Evolutionary conservation across 768 basidiomycete genomes (phyloP).

Genomic region (Tricholoma furcatifolium): DNA sequence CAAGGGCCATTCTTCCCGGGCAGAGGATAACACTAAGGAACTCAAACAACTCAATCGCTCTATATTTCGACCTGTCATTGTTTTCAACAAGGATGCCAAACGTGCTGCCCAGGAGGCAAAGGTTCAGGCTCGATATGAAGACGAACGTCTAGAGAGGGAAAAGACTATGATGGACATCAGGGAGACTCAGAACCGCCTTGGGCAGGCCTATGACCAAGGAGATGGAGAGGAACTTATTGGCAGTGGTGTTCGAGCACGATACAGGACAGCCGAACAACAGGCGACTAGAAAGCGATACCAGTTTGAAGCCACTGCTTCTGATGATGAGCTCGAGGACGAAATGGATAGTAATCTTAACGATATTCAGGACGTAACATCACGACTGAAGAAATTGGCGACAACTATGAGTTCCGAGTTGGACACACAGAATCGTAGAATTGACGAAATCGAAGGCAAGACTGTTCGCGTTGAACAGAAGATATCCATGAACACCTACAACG

Average conservation of each 20-base stretch:
- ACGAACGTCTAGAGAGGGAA: conserved; percentile 82
- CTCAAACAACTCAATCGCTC: conserved; percentile 92
- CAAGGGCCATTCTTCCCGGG: conserved; percentile 81
- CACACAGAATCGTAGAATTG: conserved; percentile 79
- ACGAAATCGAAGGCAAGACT: conserved; percentile 76
- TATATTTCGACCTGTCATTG: conserved; percentile 91
- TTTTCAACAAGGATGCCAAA: conserved; percentile 92
- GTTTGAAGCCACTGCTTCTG: conserved; percentile 86
- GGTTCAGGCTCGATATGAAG: conserved; percentile 81
- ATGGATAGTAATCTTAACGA: conserved; percentile 90
- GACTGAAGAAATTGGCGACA: conserved; percentile 73
- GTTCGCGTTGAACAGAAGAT: conserved; percentile 72
- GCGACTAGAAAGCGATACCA: conserved; percentile 83
- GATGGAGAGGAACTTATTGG: conserved; percentile 45
- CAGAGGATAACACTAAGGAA: conserved; percentile 92
- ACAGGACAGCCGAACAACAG: conserved; percentile 50
- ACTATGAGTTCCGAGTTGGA: conserved; percentile 90
- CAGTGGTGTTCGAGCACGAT: conserved; percentile 37
- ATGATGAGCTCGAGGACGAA: conserved; percentile 95
- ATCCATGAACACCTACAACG: conserved; percentile 78
- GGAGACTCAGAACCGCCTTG: conserved; percentile 84
- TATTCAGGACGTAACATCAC: conserved; percentile 72
- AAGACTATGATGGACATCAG: conserved; percentile 83
- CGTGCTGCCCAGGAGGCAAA: conserved; percentile 85
- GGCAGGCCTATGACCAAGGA: conserved; percentile 64